A percentile compares a stretch with the other conserved stretches of the same genome.
Evolutionary conservation across 148 eudicot genomes (phyloP).

Genomic region (Chenopodium suecicum): DNA sequence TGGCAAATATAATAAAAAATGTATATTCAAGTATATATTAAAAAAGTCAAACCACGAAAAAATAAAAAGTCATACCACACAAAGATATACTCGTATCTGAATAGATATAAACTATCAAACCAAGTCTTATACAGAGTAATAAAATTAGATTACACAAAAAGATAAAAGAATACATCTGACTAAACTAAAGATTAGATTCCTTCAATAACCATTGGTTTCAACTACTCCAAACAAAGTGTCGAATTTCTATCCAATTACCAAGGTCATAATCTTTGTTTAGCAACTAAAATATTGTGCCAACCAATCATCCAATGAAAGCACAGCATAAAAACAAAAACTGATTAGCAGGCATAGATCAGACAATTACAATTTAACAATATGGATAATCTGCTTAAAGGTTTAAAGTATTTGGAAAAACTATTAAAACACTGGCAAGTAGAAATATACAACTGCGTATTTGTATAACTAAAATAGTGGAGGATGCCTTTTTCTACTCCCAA

Average conservation of each 20-base stretch:
- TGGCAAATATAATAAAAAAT: neutral
- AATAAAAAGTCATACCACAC: neutral
- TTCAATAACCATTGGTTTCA: constrained; percentile 21
- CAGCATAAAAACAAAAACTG: constrained; percentile 16
- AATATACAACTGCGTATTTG: constrained; percentile 13
- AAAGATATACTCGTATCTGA: too few relatives aligned
- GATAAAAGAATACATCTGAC: constrained; percentile 4
- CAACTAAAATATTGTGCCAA: constrained; percentile 19
- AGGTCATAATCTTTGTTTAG: constrained; percentile 28
- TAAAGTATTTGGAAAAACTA: constrained; percentile 5
- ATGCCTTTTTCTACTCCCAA: constrained; percentile 20
- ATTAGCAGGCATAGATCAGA: constrained; percentile 13
- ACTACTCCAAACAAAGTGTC: constrained; percentile 30
- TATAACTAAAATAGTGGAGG: constrained; percentile 14
- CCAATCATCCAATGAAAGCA: constrained; percentile 31
- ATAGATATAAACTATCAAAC: constrained; percentile 4
- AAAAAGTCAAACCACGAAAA: constrained; percentile 4
- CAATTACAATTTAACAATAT: constrained; percentile 9
- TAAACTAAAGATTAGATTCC: constrained; percentile 22
- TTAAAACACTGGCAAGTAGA: neutral
- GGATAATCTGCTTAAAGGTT: constrained; percentile 20
- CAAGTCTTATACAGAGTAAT: neutral
- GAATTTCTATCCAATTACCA: constrained; percentile 26
- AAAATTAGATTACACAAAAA: neutral
- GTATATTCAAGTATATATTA: neutral